These are phyloP conservation scores for Fusarium nelsonii DNA, from an alignment of 2,329 filamentous ascomycete genomes.

Conservation along the genomic window DNA sequence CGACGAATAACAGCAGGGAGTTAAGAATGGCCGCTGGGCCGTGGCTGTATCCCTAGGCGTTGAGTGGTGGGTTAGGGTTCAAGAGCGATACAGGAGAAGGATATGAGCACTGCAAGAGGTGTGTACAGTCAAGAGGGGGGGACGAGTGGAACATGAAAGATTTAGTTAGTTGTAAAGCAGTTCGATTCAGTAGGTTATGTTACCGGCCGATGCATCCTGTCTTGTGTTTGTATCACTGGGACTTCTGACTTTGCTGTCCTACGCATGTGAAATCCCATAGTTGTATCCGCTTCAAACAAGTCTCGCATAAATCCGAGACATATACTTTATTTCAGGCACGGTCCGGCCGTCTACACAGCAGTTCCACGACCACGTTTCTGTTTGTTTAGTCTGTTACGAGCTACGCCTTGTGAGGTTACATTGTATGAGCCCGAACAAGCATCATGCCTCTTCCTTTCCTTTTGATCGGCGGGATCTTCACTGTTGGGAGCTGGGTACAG, in stretches of 20 bases:
- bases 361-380: conserved; percentile 31
- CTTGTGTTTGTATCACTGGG: conserved; percentile 7
- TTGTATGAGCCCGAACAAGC: conserved; percentile 18
- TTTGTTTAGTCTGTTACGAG: conserved; percentile 8
- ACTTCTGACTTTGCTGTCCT: conserved; percentile 12
- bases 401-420: conserved; percentile 10
- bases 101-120: conserved; percentile 23
- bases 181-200: conserved; percentile 50
- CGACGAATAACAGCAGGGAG: conserved; percentile 30
- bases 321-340: conserved; percentile 17
- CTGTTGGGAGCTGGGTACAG: conserved; percentile 28
- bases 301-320: conserved; percentile 17
- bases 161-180: conserved; percentile 49
- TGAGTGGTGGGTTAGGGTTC: conserved; percentile 30
- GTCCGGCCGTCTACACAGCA: conserved; percentile 24
- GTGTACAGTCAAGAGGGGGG: conserved; percentile 14
- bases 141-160: conserved; percentile 31
- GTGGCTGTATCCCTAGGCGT: conserved; percentile 30
- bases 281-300: conserved; percentile 18
- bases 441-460: conserved; percentile 8
- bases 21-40: conserved; percentile 21
- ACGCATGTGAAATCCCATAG: conserved; percentile 4
- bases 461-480: conserved; percentile 39
- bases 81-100: conserved; percentile 26
- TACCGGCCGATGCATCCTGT: conserved; percentile 46